phyloP scores from a whole-genome alignment of 2,329 filamentous ascomycete genomes.

The Diplodia scrobiculata region DNA sequence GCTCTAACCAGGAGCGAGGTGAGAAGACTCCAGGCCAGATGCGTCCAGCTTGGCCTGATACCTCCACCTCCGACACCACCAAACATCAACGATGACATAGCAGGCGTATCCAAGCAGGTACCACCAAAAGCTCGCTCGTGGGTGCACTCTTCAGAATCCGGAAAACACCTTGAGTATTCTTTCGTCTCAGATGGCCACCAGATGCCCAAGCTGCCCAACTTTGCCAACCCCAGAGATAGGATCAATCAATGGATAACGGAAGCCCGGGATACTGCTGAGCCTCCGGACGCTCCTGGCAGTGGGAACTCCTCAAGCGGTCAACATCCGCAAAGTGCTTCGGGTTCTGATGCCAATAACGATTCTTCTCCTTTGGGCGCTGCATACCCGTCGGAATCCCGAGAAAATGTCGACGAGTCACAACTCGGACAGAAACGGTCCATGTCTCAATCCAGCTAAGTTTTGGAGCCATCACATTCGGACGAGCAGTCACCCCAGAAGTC shows the following conservation, averaged over 20 bases:
- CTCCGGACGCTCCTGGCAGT: not conserved
- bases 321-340: not conserved
- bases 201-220: not conserved
- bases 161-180: not conserved
- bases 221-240: constrained; percentile 2
- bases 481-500: not conserved
- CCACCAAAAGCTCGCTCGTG: not conserved
- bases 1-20: not conserved
- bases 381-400: not conserved
- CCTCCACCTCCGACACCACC: not conserved
- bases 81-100: not conserved
- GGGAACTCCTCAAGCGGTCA: not conserved
- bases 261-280: not conserved
- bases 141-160: not conserved
- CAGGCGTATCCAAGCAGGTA: not conserved
- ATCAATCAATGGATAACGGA: constrained; percentile 6
- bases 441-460: not conserved
- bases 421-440: not conserved
- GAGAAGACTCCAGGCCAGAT: not conserved
- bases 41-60: not conserved
- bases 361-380: not conserved
- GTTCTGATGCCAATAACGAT: not conserved
- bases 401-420: not conserved
- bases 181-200: not conserved
- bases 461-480: not conserved